These are phyloP conservation scores for Curvularia hawaiiensis DNA, from an alignment of 2,329 filamentous ascomycete genomes.

Conservation along the genomic window DNA sequence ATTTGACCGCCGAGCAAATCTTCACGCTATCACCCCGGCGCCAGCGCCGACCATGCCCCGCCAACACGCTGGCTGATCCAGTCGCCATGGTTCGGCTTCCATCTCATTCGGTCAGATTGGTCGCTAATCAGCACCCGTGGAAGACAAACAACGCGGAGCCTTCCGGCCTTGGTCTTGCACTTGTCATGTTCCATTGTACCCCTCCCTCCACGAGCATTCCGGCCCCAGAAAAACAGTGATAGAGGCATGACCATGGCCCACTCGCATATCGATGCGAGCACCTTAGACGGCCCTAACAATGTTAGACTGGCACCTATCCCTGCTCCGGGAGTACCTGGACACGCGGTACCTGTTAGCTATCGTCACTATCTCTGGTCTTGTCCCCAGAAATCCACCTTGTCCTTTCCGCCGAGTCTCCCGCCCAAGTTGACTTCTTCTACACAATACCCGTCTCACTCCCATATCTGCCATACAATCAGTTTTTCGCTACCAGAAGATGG, in stretches of 20 bases:
- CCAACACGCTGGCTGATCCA: conserved; percentile 11
- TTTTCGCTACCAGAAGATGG: conserved; percentile 34
- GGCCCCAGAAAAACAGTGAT: conserved; percentile 22
- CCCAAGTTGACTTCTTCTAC: background rate
- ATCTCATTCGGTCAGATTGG: conserved; percentile 33
- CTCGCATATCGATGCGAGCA: conserved; percentile 20
- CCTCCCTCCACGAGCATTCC: conserved; percentile 23
- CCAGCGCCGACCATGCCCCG: conserved; percentile 18
- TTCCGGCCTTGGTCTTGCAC: conserved; percentile 18
- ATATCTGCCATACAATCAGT: background rate
- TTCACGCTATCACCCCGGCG: conserved; percentile 18
- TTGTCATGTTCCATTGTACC: conserved; percentile 23
- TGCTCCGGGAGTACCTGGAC: conserved; percentile 26
- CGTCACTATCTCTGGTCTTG: conserved; percentile 25
- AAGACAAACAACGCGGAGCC: conserved; percentile 23
- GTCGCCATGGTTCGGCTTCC: conserved; percentile 23
- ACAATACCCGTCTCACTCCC: background rate
- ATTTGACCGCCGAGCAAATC: conserved; percentile 18
- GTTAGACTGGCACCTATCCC: conserved; percentile 24
- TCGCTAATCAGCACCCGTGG: conserved; percentile 14
- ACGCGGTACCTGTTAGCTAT: conserved; percentile 27
- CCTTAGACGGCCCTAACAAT: conserved; percentile 21
- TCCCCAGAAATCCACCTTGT: conserved; percentile 16
- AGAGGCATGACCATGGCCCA: conserved; percentile 22
- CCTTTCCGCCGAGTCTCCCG: conserved; percentile 5